These are phyloP conservation scores for Cornus kousa DNA, from an alignment of 148 eudicot species.

Conservation along the genomic window DNA sequence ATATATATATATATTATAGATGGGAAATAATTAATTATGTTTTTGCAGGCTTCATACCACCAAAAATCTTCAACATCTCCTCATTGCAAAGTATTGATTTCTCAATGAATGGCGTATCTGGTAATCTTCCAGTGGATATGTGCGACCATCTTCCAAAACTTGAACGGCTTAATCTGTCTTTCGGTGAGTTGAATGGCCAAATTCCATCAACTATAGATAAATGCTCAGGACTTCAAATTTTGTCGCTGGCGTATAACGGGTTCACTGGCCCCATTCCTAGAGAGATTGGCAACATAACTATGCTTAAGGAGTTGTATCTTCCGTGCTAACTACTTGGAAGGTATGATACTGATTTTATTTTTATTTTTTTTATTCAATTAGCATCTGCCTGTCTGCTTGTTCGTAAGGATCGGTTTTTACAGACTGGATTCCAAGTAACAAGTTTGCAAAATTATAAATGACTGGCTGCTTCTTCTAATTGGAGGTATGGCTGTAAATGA, in stretches of 20 bases:
- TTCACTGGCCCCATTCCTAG: background rate
- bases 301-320: constrained; percentile 1
- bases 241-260: background rate
- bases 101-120: background rate
- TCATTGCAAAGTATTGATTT: background rate
- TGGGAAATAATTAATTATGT: no score
- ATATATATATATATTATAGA: no score
- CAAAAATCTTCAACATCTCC: background rate
- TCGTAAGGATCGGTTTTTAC: no score
- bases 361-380: no score
- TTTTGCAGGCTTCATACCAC: background rate
- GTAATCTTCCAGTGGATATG: background rate
- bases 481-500: no score
- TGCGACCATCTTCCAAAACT: background rate
- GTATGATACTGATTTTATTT: background rate
- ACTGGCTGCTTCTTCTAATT: no score
- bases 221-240: background rate
- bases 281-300: background rate
- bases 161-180: background rate
- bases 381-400: no score
- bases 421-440: no score
- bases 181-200: background rate
- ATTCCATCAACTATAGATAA: background rate
- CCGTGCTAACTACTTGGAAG: background rate
- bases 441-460: no score